Evolutionary conservation across 1,284 basidiomycete species (phyloP).

Genomic region (Marasmius fiardii): DNA sequence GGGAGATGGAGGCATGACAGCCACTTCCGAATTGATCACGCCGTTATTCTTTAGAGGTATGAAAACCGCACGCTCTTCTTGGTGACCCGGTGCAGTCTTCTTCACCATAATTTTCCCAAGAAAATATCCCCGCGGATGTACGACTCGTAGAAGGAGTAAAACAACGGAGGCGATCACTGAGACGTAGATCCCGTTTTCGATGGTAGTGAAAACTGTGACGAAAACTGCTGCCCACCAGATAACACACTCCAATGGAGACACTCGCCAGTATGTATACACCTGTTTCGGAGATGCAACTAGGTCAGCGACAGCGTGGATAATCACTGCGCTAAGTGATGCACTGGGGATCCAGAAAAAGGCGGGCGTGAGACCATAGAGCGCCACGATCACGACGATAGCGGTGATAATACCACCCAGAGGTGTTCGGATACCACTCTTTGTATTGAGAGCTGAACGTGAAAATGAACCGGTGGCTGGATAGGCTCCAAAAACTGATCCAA

Average conservation of each 20-base stretch:
- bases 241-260: slow-evolving; percentile 90
- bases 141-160: slow-evolving; percentile 87
- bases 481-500: slow-evolving; percentile 85
- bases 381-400: slow-evolving; percentile 87
- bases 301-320: slow-evolving; percentile 95
- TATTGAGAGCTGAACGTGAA: slow-evolving; percentile 94
- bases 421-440: slow-evolving; percentile 94
- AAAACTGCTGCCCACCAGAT: slow-evolving; percentile 91
- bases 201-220: slow-evolving; percentile 83
- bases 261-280: slow-evolving; percentile 87
- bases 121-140: slow-evolving; percentile 91
- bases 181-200: slow-evolving; percentile 95
- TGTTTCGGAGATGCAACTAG: slow-evolving; percentile 86
- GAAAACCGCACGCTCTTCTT: slow-evolving; percentile 71
- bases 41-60: slow-evolving; percentile 70
- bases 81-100: slow-evolving; percentile 27
- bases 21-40: slow-evolving; percentile 69
- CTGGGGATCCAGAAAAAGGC: slow-evolving; percentile 89
- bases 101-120: slow-evolving; percentile 69
- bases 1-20: slow-evolving; percentile 77
- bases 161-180: slow-evolving; percentile 80
- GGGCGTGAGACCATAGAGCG: slow-evolving; percentile 88
- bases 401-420: slow-evolving; percentile 89
- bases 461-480: slow-evolving; percentile 99
- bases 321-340: slow-evolving; percentile 84